A percentile compares a stretch with the other conserved stretches of the same genome.
These are phyloP conservation scores for Cyclotella choctawhatcheeana DNA, from an alignment of 108 stramenopile species.

Conservation along the genomic window DNA sequence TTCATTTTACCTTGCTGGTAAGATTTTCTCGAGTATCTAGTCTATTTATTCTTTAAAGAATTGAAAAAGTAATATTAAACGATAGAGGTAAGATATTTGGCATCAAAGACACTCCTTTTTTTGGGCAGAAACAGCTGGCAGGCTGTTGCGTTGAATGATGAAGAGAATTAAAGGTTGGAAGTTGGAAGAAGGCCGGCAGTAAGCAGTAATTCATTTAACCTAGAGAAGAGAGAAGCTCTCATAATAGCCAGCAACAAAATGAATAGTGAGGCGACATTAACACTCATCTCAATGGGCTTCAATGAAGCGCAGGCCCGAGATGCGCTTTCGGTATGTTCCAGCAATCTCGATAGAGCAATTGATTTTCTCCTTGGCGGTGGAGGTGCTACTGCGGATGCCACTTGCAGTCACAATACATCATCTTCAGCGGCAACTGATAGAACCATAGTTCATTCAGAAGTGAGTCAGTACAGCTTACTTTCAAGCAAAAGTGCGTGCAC, in stretches of 20 bases:
- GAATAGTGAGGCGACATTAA: background rate
- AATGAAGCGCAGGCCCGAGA: slow-evolving; percentile 34
- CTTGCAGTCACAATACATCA: background rate
- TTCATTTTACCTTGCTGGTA: background rate
- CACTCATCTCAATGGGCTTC: slow-evolving; percentile 74
- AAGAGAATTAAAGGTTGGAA: too few species aligned
- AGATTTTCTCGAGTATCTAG: background rate
- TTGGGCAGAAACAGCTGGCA: too few species aligned
- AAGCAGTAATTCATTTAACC: background rate
- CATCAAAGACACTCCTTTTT: too few species aligned
- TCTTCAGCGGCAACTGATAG: background rate
- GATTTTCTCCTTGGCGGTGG: slow-evolving; percentile 54
- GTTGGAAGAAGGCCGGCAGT: too few species aligned
- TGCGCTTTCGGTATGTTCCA: slow-evolving; percentile 46
- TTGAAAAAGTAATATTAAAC: too few species aligned
- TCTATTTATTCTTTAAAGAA: too few species aligned
- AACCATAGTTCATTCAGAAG: slow-evolving; percentile 39
- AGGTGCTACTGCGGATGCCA: background rate
- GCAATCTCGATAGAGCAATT: slow-evolving; percentile 67
- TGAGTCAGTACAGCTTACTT: slow-evolving; percentile 67
- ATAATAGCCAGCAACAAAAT: background rate
- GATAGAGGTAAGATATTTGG: too few species aligned
- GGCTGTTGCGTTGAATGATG: too few species aligned
- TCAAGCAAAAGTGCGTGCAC: slow-evolving; percentile 80
- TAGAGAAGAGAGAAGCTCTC: background rate